Evolutionary conservation across 352 stramenopile species (phyloP), one percentile per base, ranked within the genome.

Genomic region (Globisporangium orthogonon): DNA sequence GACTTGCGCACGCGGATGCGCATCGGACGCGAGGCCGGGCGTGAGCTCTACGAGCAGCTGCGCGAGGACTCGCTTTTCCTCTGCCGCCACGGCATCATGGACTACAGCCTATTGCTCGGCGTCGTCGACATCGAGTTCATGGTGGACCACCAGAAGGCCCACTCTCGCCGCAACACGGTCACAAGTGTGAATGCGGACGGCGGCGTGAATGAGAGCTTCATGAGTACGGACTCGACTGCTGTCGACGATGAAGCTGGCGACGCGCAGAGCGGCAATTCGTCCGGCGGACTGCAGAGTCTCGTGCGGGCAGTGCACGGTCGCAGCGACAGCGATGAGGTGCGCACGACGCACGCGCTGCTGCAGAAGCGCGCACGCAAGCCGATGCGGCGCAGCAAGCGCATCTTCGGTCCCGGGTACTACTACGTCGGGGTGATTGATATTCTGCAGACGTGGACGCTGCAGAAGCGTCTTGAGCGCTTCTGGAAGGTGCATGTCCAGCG

Each of bases 371-470:
- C 23, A 23, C 23, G 51, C 66, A 66, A 65, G 23, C 77, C 78
- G 7, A 78, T 94, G 66, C 76, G 79, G 23, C 80, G 87, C 46
- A 91, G 80, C 57, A 81, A 89, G 60, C 74, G 78, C 9, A 75
- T 94, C 37, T 90, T 91, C 37, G 87, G 85, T 0, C 87, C 87
- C 0, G 86, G 80, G 13, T 88, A 87, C 56, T 97, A 96, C 67
- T 95, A 95, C 65, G 74, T 97, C 2, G 88, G 88, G 13, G 73
- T 97, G 33, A 97, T 97, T 56, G 88, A 97, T 63, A 96, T 97
- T 47, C 50, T 97, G 43, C 88, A 97, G 67, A 87, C 83, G 48
- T 97, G 83, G 83, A 95, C 82, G 33, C 69, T 86, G 14, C 62
- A 91, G 52, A 97, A 97, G 56, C 62, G 70, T 29, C 48, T 90